Percentiles rank a stretch among this genome's conserved stretches.
These are phyloP conservation scores for Diaporthe citrichinensis DNA, from an alignment of 2,329 filamentous ascomycete genomes.

Conservation along the genomic window DNA sequence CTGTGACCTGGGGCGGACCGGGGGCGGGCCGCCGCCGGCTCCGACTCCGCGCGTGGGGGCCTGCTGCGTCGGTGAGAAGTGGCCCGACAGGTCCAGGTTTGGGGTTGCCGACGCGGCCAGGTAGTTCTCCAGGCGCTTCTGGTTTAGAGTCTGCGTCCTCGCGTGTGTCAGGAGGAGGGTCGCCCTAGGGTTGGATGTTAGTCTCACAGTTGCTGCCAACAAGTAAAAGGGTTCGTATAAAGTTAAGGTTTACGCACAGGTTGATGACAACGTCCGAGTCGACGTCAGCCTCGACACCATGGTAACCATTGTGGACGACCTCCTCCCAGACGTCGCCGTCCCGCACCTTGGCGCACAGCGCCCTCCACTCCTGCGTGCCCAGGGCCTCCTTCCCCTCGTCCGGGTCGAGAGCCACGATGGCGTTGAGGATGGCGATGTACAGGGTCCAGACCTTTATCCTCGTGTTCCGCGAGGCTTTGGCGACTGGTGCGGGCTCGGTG, in stretches of 20 bases:
- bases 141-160: conserved; percentile 84
- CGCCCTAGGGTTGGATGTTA: conserved; percentile 69
- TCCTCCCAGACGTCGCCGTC: conserved; percentile 97
- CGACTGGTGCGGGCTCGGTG: conserved; percentile 78
- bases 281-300: conserved; percentile 88
- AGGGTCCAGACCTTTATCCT: conserved; percentile 97
- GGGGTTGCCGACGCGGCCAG: conserved; percentile 83
- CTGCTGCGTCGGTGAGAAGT: conserved; percentile 65
- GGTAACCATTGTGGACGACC: conserved; percentile 88
- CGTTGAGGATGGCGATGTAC: conserved; percentile 93
- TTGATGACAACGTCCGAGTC: conserved; percentile 96
- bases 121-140: conserved; percentile 89
- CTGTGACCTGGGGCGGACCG: conserved; percentile 58
- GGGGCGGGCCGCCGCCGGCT: conserved; percentile 45
- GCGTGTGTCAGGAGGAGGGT: conserved; percentile 94
- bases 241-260: conserved; percentile 68
- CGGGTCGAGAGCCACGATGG: conserved; percentile 87
- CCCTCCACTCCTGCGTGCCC: conserved; percentile 87
- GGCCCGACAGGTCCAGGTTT: conserved; percentile 78
- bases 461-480: conserved; percentile 83
- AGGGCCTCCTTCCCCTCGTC: conserved; percentile 93
- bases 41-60: conserved; percentile 41
- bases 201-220: conserved; percentile 39
- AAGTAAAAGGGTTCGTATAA: background rate
- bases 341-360: conserved; percentile 85